phyloP scores from a whole-genome alignment of 1,139 yeast genomes.

The Blastobotrys aristatus region DNA sequence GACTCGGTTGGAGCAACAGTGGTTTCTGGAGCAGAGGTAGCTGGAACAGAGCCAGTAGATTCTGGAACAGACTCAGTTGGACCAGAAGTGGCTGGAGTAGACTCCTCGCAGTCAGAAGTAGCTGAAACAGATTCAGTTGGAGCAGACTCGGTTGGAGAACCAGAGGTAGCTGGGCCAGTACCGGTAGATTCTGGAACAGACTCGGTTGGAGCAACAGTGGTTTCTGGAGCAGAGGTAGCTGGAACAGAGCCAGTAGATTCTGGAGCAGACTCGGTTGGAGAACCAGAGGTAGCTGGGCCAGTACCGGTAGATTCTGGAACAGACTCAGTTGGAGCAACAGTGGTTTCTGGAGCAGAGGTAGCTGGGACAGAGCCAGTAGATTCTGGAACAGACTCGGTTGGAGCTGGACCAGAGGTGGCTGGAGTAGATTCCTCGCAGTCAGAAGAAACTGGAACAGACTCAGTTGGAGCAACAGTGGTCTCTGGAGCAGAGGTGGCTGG shows the following conservation, averaged over 20 bases:
- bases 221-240: slow-evolving; percentile 9
- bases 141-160: slow-evolving; percentile 5
- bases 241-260: slow-evolving; percentile 10
- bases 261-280: slow-evolving; percentile 11
- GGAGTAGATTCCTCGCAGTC: slow-evolving; percentile 10
- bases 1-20: slow-evolving; percentile 9
- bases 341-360: slow-evolving; percentile 5
- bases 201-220: slow-evolving; percentile 12
- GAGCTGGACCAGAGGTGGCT: slow-evolving; percentile 13
- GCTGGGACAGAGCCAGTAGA: slow-evolving; percentile 13
- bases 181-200: slow-evolving; percentile 12
- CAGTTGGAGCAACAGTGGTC: slow-evolving; percentile 10
- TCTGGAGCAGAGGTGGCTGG: slow-evolving; percentile 11
- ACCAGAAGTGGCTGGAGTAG: slow-evolving; percentile 11
- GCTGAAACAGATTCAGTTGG: slow-evolving; percentile 6
- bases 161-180: slow-evolving; percentile 8
- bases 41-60: slow-evolving; percentile 6
- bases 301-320: slow-evolving; percentile 9
- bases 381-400: slow-evolving; percentile 12
- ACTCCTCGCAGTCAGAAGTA: slow-evolving; percentile 5
- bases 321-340: slow-evolving; percentile 9
- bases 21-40: slow-evolving; percentile 6
- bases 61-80: slow-evolving; percentile 14
- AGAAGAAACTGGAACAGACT: slow-evolving; percentile 5
- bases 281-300: slow-evolving; percentile 6